Conservation (phyloP, 371 early-diverging fungal genomes). For the Batkoa obscura region DNA sequence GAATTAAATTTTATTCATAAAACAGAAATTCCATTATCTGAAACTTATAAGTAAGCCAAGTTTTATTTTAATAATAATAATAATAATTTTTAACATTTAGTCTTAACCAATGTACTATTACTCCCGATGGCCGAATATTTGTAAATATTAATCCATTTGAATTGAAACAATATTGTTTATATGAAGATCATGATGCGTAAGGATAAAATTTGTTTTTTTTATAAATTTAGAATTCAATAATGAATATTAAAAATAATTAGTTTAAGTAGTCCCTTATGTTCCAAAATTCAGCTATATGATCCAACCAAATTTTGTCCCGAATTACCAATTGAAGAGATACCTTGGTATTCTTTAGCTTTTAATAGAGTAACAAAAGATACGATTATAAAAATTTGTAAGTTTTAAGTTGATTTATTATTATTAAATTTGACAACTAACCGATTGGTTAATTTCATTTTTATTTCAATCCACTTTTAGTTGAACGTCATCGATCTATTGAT, state of each 20-base stretch:
- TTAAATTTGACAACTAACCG: background rate
- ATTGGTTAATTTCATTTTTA: background rate
- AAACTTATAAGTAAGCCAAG: background rate
- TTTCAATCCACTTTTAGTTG: background rate
- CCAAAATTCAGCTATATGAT: conserved; percentile 2
- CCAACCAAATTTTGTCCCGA: background rate
- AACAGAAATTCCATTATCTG: background rate
- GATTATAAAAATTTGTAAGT: background rate
- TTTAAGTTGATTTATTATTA: background rate
- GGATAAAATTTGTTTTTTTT: background rate
- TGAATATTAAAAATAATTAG: background rate
- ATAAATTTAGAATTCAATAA: too few species aligned
- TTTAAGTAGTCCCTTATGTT: background rate
- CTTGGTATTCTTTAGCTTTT: background rate
- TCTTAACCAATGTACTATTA: background rate
- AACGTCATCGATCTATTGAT: background rate
- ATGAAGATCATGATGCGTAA: background rate
- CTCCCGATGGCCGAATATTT: background rate
- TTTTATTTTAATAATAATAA: background rate
- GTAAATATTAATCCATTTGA: background rate
- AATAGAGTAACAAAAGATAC: background rate
- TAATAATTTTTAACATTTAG: background rate
- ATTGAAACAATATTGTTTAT: background rate
- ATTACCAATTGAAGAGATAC: background rate
- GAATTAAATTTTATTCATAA: background rate